Evolutionary conservation across 768 basidiomycete species (phyloP).

Genomic region (Aureoboletus auriporus): DNA sequence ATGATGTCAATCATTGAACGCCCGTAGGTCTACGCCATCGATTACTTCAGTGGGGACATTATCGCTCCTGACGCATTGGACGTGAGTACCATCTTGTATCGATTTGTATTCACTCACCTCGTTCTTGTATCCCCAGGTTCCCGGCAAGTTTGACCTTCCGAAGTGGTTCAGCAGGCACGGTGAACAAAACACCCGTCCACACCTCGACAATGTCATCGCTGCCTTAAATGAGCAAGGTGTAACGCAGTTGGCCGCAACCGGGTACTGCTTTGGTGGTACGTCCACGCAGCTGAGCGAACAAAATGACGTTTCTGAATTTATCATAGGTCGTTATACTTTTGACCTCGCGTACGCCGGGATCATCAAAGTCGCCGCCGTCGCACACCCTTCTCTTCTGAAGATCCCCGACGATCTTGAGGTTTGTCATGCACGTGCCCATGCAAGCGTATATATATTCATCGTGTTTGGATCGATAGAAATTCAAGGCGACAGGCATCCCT

Average conservation of each 20-base stretch:
- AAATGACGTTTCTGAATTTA: not conserved
- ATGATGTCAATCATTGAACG: not conserved
- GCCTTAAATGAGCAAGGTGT: constrained; percentile 59
- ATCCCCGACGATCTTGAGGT: constrained; percentile 54
- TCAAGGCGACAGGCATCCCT: constrained; percentile 45
- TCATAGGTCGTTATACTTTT: constrained; percentile 38
- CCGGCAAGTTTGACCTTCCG: constrained; percentile 19
- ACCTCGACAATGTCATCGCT: constrained; percentile 51
- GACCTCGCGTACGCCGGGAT: constrained; percentile 41
- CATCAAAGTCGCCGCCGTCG: constrained; percentile 36
- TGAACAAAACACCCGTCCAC: constrained; percentile 38
- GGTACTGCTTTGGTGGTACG: constrained; percentile 69
- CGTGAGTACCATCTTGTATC: constrained; percentile 1
- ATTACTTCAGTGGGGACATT: constrained; percentile 29
- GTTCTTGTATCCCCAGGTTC: not conserved
- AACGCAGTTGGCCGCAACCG: constrained; percentile 52
- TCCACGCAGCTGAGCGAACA: not conserved
- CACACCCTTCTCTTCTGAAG: constrained; percentile 46
- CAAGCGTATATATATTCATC: not conserved
- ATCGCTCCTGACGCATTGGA: constrained; percentile 12
- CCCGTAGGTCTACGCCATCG: constrained; percentile 17
- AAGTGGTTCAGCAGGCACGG: constrained; percentile 42
- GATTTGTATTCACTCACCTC: not conserved
- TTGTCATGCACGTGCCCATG: not conserved
- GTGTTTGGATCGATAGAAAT: constrained; percentile 37